phyloP scores from a whole-genome alignment of 768 basidiomycete genomes.

The Pleurotus giganteus region DNA sequence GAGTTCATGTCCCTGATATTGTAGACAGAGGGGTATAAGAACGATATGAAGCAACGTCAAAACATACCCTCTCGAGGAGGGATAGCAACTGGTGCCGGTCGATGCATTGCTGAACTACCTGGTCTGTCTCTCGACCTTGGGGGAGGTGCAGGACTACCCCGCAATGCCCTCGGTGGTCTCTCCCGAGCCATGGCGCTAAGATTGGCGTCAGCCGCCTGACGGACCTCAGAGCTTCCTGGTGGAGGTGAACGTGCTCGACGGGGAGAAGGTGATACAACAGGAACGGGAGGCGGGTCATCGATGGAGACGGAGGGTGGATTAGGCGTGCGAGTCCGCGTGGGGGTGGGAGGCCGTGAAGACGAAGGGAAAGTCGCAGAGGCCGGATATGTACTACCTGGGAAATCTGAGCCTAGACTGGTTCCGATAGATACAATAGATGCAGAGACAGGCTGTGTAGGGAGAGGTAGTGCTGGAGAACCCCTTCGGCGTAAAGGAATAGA shows the following conservation, averaged over 20 bases:
- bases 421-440: conserved; percentile 1
- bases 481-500: conserved; percentile 3
- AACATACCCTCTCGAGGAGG: conserved; percentile 65
- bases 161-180: conserved; percentile 27
- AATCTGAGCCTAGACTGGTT: background rate
- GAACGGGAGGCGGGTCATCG: conserved; percentile 20
- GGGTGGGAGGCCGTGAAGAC: conserved; percentile 1
- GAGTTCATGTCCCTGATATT: too few relatives aligned
- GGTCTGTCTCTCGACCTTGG: conserved; percentile 71
- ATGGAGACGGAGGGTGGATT: conserved; percentile 24
- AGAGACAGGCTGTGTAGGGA: conserved; percentile 4
- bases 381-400: background rate
- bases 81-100: conserved; percentile 49
- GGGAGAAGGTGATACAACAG: conserved; percentile 31
- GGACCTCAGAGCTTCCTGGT: conserved; percentile 22
- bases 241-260: conserved; percentile 30
- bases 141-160: conserved; percentile 51
- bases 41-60: conserved; percentile 23
- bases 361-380: conserved; percentile 7
- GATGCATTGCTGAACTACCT: conserved; percentile 46
- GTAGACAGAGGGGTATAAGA: background rate
- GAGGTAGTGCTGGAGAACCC: conserved; percentile 13
- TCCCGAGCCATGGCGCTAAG: conserved; percentile 7
- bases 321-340: conserved; percentile 15
- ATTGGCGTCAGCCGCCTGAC: conserved; percentile 5